Evolutionary conservation across 352 stramenopile genomes (phyloP), one percentile per base, ranked within the genome.

Genomic region (Globisporangium emineosum): DNA sequence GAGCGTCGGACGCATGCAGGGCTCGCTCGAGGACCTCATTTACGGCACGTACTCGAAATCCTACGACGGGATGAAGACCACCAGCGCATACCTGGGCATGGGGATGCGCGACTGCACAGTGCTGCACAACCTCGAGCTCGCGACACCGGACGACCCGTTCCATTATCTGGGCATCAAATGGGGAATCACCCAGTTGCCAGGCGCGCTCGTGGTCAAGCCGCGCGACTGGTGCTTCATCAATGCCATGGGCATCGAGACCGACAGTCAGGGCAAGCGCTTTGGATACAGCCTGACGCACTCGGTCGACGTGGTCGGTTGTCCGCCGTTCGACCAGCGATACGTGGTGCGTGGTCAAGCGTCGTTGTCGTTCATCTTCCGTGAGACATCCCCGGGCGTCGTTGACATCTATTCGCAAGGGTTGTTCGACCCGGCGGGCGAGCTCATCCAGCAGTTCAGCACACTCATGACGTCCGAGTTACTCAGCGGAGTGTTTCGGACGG

Each of bases 111-210:
- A 85, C 60, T 81, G 67, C 33, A 68, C 71, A 7, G 42, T 84
- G 29, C 70, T 88, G 13, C 58, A 60, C 33, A 79, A 70, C 42
- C 53, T 88, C 51, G 76, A 88, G 50, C 40, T 70, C 4, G 75
- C 72, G 35, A 70, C 69, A 19, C 62, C 66, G 9, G 58, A 66
- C 2, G 69, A 85, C 19, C 79, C 75, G 21, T 73, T 86, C 47
- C 71, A 79, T 32, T 86, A 74, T 47, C 32, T 80, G 12, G 75
- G 73, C 9, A 59, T 88, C 40, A 86, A 86, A 50, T 86, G 79
- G 79, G 71, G 70, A 9, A 56, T 78, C 42, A 78, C 71, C 43
- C 69, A 76, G 53, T 61, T 79, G 45, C 70, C 75, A 0, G 53
- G 17, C 1, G 50, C 62, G n/a, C 19, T 47, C 21, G 42, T 77